phyloP scores from a whole-genome alignment of 129 eudicot species.

The Artemisia argyi region DNA sequence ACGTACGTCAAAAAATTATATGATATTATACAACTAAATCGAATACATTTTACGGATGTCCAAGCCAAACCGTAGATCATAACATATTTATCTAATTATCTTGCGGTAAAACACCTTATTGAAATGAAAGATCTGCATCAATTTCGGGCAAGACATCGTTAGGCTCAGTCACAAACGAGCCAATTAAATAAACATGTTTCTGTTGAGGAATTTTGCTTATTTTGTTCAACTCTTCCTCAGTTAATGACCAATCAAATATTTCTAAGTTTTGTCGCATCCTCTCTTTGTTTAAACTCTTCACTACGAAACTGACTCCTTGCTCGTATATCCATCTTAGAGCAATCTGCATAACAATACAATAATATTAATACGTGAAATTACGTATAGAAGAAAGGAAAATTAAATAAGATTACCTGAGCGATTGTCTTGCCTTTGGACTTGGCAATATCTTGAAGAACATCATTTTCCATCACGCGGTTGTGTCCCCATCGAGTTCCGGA shows the following conservation, averaged over 20 bases:
- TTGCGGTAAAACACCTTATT: background rate
- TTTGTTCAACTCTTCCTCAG: constrained; percentile 39
- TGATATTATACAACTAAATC: background rate
- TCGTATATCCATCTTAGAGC: constrained; percentile 57
- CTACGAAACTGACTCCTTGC: constrained; percentile 54
- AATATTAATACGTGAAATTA: background rate
- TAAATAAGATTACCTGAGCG: constrained; percentile 44
- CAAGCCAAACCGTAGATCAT: no score
- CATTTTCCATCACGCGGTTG: constrained; percentile 32
- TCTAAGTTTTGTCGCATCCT: constrained; percentile 50
- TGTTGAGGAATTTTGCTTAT: constrained; percentile 51
- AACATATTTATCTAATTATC: no score
- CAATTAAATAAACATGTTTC: constrained; percentile 33
- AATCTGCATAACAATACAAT: constrained; percentile 26
- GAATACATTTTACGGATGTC: background rate
- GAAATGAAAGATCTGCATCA: constrained; percentile 43
- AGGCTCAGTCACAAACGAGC: constrained; percentile 23
- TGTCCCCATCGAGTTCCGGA: constrained; percentile 28
- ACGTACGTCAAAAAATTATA: no score
- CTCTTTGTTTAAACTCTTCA: constrained; percentile 54
- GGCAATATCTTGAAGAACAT: constrained; percentile 52
- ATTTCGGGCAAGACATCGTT: constrained; percentile 41
- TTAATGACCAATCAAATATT: constrained; percentile 50
- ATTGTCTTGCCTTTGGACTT: constrained; percentile 46
- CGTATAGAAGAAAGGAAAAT: background rate